Percentiles rank a stretch among this genome's conserved stretches.
Conservation (phyloP, 345 rosid genomes). For the Corymbia maculata region DNA sequence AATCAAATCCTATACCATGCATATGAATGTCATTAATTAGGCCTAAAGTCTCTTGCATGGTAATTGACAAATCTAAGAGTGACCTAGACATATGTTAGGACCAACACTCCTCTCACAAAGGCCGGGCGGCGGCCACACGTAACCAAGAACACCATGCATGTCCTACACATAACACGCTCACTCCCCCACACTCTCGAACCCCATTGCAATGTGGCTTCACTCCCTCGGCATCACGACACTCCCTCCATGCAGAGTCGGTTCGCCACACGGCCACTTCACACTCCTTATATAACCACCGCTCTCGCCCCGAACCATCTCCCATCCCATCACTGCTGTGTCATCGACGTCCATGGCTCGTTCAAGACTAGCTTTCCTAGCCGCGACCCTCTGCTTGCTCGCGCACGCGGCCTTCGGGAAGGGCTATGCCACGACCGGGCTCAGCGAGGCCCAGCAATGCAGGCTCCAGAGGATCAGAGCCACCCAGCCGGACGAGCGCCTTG, state of each 20-base stretch:
- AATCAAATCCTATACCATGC: not conserved
- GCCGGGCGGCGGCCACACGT: not conserved
- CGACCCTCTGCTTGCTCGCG: constrained; percentile 2
- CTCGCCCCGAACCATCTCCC: not conserved
- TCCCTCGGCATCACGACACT: not conserved
- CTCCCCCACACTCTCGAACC: not conserved
- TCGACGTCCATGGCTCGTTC: not conserved
- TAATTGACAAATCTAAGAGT: not conserved
- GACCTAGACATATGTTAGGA: not conserved
- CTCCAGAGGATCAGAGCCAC: constrained; percentile 3
- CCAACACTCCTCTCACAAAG: not conserved
- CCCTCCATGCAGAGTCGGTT: not conserved
- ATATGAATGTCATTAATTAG: not conserved
- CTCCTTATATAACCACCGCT: not conserved
- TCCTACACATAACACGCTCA: not conserved
- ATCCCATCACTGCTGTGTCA: not conserved
- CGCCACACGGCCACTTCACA: not conserved
- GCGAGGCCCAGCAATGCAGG: constrained; percentile 13
- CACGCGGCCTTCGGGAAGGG: not conserved
- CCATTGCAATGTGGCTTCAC: not conserved
- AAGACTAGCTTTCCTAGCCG: not conserved
- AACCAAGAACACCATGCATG: not conserved
- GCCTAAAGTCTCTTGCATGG: not conserved
- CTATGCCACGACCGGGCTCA: not conserved
- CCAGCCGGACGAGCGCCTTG: constrained; percentile 8